phyloP scores from a whole-genome alignment of 306 rosid species.

The Lathyrus sativus region DNA sequence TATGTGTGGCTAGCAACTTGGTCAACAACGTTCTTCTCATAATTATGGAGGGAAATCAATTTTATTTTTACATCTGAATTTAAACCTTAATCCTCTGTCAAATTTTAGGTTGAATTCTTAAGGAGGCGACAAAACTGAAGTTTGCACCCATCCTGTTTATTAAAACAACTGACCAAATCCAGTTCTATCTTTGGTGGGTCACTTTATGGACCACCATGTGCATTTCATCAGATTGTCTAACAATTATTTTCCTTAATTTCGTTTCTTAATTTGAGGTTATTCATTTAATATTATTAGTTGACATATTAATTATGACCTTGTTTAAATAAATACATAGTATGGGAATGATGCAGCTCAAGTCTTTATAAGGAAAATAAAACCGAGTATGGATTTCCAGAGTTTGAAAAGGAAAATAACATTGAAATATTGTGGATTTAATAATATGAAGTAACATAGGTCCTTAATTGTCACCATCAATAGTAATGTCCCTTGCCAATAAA shows the following conservation, averaged over 20 bases:
- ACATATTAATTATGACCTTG: background rate
- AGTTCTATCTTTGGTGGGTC: constrained; percentile 39
- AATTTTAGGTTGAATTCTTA: too few relatives aligned
- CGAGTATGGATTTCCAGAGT: background rate
- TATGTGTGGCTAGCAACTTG: background rate
- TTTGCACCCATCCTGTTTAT: background rate
- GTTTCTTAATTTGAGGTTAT: background rate
- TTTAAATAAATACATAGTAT: background rate
- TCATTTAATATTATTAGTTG: background rate
- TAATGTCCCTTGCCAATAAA: background rate
- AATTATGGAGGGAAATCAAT: background rate
- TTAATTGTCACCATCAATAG: background rate
- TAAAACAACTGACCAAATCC: constrained; percentile 43
- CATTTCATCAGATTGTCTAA: constrained; percentile 20
- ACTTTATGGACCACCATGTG: constrained; percentile 19
- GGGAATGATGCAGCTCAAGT: too few relatives aligned
- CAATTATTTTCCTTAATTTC: background rate
- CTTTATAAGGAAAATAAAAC: background rate
- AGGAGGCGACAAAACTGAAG: too few relatives aligned
- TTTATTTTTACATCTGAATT: background rate
- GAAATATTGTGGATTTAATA: background rate
- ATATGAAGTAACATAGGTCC: background rate
- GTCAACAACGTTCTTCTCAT: constrained; percentile 11
- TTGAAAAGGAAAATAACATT: background rate
- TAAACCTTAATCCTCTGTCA: too few relatives aligned